phyloP scores from a whole-genome alignment of 352 stramenopile genomes.

The Blastocystis sp. region DNA sequence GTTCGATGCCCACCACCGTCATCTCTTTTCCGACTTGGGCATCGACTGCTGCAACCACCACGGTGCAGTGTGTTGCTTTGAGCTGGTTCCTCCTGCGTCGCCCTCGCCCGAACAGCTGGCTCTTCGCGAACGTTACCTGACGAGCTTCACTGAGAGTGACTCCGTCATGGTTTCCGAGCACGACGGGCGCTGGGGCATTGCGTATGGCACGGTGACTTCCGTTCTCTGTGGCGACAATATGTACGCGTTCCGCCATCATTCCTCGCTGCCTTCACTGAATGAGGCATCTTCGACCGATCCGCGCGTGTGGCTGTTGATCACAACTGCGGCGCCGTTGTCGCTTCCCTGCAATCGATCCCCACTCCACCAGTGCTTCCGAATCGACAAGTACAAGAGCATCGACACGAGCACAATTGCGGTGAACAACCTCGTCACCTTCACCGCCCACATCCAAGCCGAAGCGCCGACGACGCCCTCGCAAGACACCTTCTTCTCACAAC shows the following conservation, averaged over 20 bases:
- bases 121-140: not conserved
- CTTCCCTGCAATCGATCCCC: not conserved
- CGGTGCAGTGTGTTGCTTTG: constrained; percentile 5
- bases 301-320: not conserved
- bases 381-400: constrained; percentile 15
- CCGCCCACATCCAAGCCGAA: no score
- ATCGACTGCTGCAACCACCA: not conserved
- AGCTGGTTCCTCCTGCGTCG: not conserved
- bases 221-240: not conserved
- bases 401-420: constrained; percentile 30
- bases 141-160: not conserved
- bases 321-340: not conserved
- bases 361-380: not conserved
- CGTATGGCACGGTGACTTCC: not conserved
- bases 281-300: not conserved
- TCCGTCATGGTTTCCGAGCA: not conserved
- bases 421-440: constrained; percentile 22
- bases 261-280: not conserved
- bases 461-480: not conserved
- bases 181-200: not conserved
- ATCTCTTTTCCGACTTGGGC: not conserved
- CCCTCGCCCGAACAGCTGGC: not conserved
- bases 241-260: not conserved
- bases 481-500: constrained; percentile 20
- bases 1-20: not conserved